A percentile compares a stretch with the other conserved stretches of the same genome.
Evolutionary conservation across 257 asterid species (phyloP).

Genomic region (Nicotiana paniculata): DNA sequence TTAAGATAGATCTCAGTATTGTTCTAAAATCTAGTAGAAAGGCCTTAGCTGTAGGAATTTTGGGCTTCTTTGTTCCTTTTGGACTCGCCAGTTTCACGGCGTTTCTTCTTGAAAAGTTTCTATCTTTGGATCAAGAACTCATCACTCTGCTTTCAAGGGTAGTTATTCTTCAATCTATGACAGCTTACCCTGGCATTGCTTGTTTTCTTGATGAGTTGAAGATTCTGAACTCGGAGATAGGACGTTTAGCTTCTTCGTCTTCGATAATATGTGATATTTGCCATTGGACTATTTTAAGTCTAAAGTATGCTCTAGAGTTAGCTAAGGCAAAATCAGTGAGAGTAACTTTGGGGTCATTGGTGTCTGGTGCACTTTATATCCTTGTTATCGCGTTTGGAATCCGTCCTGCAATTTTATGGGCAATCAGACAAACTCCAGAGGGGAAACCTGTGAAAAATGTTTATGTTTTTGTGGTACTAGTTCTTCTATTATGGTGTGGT

Average conservation of each 20-base stretch:
- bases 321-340: slow-evolving; percentile 23
- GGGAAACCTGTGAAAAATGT: slow-evolving; percentile 46
- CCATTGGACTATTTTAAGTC: slow-evolving; percentile 33
- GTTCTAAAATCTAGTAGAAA: slow-evolving; percentile 48
- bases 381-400: slow-evolving; percentile 26
- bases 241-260: slow-evolving; percentile 62
- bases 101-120: slow-evolving; percentile 33
- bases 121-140: slow-evolving; percentile 35
- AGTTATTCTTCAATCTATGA: slow-evolving; percentile 45
- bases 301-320: slow-evolving; percentile 28
- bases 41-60: slow-evolving; percentile 48
- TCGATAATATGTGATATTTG: slow-evolving; percentile 51
- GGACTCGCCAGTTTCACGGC: slow-evolving; percentile 38
- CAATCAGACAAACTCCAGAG: slow-evolving; percentile 45
- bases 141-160: slow-evolving; percentile 31
- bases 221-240: slow-evolving; percentile 62
- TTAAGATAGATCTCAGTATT: slow-evolving; percentile 50
- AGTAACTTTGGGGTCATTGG: slow-evolving; percentile 25
- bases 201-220: slow-evolving; percentile 63
- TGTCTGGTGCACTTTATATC: slow-evolving; percentile 27
- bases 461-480: slow-evolving; percentile 28
- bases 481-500: slow-evolving; percentile 32
- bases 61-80: slow-evolving; percentile 47
- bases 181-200: slow-evolving; percentile 58
- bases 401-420: slow-evolving; percentile 64